Conservation (phyloP, 768 basidiomycete species). For the Sutorius australiensis region DNA sequence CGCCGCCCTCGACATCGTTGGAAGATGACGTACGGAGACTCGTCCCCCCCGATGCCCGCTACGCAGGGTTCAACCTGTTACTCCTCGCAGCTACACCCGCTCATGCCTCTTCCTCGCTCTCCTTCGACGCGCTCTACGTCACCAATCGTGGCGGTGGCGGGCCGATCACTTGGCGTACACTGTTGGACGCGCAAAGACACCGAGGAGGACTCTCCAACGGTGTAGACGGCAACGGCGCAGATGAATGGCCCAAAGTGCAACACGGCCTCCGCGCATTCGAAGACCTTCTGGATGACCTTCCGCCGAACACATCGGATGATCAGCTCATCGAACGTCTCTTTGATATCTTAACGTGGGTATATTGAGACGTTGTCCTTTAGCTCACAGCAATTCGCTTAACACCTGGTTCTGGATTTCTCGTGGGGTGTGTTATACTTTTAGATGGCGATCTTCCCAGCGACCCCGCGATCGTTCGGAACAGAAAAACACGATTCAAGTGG, state of each 20-base stretch:
- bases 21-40: conserved; percentile 48
- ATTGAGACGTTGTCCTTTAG: neutral
- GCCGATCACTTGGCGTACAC: conserved; percentile 47
- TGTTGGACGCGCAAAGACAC: conserved; percentile 45
- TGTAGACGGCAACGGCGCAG: conserved; percentile 56
- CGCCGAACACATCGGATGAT: conserved; percentile 42
- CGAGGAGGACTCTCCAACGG: conserved; percentile 74
- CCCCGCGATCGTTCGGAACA: conserved; percentile 51
- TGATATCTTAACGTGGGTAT: conserved; percentile 64
- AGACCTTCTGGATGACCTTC: conserved; percentile 37
- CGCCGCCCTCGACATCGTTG: conserved; percentile 44
- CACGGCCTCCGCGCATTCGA: conserved; percentile 51
- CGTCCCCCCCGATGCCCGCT: conserved; percentile 45
- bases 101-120: conserved; percentile 21
- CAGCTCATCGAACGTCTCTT: conserved; percentile 59
- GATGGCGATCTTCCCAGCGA: conserved; percentile 33
- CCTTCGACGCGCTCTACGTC: conserved; percentile 53
- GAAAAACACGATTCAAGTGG: conserved; percentile 60
- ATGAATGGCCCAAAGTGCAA: conserved; percentile 72
- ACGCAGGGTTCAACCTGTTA: conserved; percentile 80
- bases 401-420: neutral
- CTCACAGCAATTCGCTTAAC: conserved; percentile 5
- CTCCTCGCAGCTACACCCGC: conserved; percentile 46
- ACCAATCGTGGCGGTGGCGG: conserved; percentile 75
- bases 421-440: neutral